A percentile compares a stretch with the other conserved stretches of the same genome.
Conservation (phyloP, 2,329 filamentous ascomycete species). For the Ilyonectria robusta region DNA sequence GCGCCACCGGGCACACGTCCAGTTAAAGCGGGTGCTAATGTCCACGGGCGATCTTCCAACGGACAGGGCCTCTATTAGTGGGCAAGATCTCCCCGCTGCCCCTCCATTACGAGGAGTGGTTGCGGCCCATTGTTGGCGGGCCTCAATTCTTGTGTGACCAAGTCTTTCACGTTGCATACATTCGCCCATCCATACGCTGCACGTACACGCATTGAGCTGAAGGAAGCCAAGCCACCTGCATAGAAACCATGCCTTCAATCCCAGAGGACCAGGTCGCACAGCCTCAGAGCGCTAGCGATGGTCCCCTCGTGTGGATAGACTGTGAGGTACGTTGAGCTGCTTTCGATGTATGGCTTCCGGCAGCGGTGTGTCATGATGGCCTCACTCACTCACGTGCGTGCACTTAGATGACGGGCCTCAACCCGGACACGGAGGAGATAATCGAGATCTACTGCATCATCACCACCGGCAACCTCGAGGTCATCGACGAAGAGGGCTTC, state of each 20-base stretch:
- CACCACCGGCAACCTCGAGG: constrained; percentile 83
- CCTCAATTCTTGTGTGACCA: not conserved
- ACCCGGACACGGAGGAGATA: constrained; percentile 84
- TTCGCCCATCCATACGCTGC: not conserved
- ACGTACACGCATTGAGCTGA: not conserved
- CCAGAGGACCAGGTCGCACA: constrained; percentile 33
- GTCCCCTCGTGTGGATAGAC: constrained; percentile 90
- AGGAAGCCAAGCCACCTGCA: not conserved
- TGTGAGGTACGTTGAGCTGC: constrained; percentile 62
- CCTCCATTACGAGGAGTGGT: not conserved
- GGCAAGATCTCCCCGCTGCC: not conserved
- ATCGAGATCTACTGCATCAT: constrained; percentile 94
- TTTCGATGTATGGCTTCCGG: constrained; percentile 2
- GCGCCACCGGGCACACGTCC: constrained; percentile 1
- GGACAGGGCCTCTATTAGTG: not conserved
- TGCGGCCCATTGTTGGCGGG: not conserved
- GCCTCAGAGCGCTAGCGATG: constrained; percentile 54
- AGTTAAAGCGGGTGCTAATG: not conserved
- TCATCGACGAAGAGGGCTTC: constrained; percentile 84
- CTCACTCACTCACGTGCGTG: constrained; percentile 31
- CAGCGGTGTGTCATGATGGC: constrained; percentile 5
- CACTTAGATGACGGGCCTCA: constrained; percentile 83
- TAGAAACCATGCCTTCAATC: constrained; percentile 33
- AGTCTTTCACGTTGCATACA: constrained; percentile 32
- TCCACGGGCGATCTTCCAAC: not conserved